Conservation (phyloP, 2,329 filamentous ascomycete species). For the Epichloe bromicola region DNA sequence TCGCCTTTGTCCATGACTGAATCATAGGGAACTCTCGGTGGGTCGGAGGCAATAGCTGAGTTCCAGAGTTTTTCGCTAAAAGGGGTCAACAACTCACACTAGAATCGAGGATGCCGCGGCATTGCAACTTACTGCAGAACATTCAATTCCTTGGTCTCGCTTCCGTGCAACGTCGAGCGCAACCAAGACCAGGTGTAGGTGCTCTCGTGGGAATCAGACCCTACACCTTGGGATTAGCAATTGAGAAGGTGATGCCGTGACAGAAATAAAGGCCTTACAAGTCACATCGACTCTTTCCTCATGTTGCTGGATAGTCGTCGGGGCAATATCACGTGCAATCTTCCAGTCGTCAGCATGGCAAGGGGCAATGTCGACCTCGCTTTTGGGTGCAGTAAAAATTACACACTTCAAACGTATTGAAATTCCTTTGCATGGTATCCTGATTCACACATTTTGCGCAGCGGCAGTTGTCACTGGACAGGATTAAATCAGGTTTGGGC, state of each 20-base stretch:
- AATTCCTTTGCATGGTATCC: constrained; percentile 28
- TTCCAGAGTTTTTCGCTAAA: constrained; percentile 13
- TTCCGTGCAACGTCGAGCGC: constrained; percentile 7
- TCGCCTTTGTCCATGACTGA: constrained; percentile 41
- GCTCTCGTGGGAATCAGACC: constrained; percentile 58
- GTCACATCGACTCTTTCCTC: constrained; percentile 19
- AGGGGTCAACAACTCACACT: not conserved
- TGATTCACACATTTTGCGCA: constrained; percentile 28
- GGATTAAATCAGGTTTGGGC: not conserved
- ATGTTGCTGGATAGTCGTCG: constrained; percentile 15
- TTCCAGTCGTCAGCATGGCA: constrained; percentile 7
- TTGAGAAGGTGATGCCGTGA: not conserved
- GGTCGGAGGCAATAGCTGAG: constrained; percentile 22
- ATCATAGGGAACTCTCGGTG: constrained; percentile 47
- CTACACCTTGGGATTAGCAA: constrained; percentile 25
- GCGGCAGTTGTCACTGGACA: constrained; percentile 29
- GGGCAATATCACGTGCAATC: constrained; percentile 20
- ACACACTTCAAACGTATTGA: constrained; percentile 27
- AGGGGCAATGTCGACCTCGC: not conserved
- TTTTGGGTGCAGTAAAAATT: not conserved
- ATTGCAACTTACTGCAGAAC: constrained; percentile 4
- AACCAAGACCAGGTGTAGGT: constrained; percentile 48
- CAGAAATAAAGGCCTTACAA: constrained; percentile 14
- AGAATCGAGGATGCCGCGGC: not conserved
- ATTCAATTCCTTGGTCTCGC: constrained; percentile 24